phyloP scores from a whole-genome alignment of 805 yeast genomes.

The Candida yuanshanica region DNA sequence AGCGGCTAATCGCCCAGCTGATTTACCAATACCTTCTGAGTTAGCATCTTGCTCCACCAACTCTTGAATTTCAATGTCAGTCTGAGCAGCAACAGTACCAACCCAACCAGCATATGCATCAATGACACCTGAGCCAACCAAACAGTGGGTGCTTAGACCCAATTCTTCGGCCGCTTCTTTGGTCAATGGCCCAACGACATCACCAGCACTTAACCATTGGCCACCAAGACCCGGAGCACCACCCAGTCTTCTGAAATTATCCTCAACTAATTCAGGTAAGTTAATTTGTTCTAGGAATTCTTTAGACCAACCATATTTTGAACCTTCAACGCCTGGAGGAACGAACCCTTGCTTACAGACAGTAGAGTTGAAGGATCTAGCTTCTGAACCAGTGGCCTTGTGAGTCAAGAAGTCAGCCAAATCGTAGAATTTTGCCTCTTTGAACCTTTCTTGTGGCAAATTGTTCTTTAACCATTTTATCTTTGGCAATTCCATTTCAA shows the following conservation, averaged over 20 bases:
- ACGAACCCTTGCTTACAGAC: constrained; percentile 95
- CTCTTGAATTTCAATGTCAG: constrained; percentile 49
- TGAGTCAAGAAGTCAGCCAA: constrained; percentile 88
- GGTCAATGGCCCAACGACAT: constrained; percentile 70
- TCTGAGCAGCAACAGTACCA: constrained; percentile 93
- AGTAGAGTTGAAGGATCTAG: constrained; percentile 83
- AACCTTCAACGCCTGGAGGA: constrained; percentile 87
- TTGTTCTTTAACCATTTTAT: constrained; percentile 92
- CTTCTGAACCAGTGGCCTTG: constrained; percentile 82
- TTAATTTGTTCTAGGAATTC: constrained; percentile 68
- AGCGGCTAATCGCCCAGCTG: constrained; percentile 88
- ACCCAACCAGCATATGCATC: constrained; percentile 99
- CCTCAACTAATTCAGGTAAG: constrained; percentile 69
- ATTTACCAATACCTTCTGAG: constrained; percentile 44
- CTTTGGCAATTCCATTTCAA: constrained; percentile 97
- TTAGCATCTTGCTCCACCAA: constrained; percentile 44
- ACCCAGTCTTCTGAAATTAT: constrained; percentile 75
- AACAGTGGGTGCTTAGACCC: constrained; percentile 74
- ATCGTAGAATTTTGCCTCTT: constrained; percentile 76
- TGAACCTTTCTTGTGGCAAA: constrained; percentile 57
- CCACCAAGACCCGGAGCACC: constrained; percentile 77
- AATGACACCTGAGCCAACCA: constrained; percentile 92
- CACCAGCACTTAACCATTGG: constrained; percentile 80
- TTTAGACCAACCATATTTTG: constrained; percentile 82
- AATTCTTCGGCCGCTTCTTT: constrained; percentile 68